These are phyloP conservation scores for Debaryomyces subglobosus DNA, from an alignment of 1,139 yeast genomes.

Conservation along the genomic window DNA sequence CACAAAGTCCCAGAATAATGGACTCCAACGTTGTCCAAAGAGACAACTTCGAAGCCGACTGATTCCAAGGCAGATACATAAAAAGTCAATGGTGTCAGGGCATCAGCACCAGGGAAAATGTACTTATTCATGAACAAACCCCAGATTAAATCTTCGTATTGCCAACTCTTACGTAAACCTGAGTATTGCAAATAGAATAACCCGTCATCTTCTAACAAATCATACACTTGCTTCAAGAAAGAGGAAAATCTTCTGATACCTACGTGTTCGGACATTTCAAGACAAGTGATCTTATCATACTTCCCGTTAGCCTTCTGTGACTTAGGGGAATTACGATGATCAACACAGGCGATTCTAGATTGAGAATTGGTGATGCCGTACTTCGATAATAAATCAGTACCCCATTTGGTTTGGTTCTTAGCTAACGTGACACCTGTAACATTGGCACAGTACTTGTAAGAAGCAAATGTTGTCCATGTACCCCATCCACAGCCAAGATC, in stretches of 20 bases:
- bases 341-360: conserved; percentile 78
- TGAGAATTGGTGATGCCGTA: conserved; percentile 73
- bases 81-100: conserved; percentile 89
- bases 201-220: no score
- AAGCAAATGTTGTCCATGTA: conserved; percentile 83
- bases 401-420: conserved; percentile 90
- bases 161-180: conserved; percentile 82
- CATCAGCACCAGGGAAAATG: conserved; percentile 78
- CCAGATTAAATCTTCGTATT: conserved; percentile 92
- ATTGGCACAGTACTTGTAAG: conserved; percentile 79
- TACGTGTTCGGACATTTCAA: conserved; percentile 97
- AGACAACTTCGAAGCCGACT: conserved; percentile 83
- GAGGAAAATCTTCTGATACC: conserved; percentile 83
- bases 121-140: conserved; percentile 77
- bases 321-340: conserved; percentile 88
- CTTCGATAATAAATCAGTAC: conserved; percentile 66
- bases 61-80: conserved; percentile 78
- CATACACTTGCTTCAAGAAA: conserved; percentile 75
- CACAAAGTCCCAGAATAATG: conserved; percentile 90
- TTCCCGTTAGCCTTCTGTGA: conserved; percentile 59
- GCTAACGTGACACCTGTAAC: conserved; percentile 93
- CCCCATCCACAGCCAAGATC: conserved; percentile 99
- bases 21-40: conserved; percentile 88
- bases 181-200: no score
- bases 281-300: conserved; percentile 86